These are phyloP conservation scores for Eutypella sp. DNA, from an alignment of 2,329 filamentous ascomycete genomes.

Conservation along the genomic window DNA sequence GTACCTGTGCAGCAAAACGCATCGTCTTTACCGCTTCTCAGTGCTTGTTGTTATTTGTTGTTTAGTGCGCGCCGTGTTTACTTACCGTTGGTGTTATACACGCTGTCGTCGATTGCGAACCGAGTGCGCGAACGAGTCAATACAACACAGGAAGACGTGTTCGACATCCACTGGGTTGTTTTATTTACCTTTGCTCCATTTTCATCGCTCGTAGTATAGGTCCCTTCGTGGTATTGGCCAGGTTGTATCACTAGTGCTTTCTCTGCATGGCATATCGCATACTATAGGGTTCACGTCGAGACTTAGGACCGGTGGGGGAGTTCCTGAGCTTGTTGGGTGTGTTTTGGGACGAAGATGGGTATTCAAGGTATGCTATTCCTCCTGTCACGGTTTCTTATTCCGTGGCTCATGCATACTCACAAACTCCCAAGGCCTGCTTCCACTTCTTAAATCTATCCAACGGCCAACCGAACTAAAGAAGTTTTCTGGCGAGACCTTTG, in stretches of 20 bases:
- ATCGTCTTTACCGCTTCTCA: no score
- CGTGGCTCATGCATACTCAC: conserved; percentile 16
- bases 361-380: conserved; percentile 22
- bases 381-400: neutral
- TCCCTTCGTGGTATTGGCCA: neutral
- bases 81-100: no score
- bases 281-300: conserved; percentile 1
- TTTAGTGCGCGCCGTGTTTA: no score
- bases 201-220: neutral
- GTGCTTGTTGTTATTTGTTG: no score
- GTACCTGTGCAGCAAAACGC: no score
- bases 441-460: conserved; percentile 93
- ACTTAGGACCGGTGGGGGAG: conserved; percentile 5
- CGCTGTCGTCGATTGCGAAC: no score
- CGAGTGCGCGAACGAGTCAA: no score
- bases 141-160: no score
- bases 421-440: conserved; percentile 64
- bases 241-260: neutral
- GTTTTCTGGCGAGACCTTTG: conserved; percentile 80
- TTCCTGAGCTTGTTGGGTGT: no score
- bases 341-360: conserved; percentile 18
- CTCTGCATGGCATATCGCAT: conserved; percentile 9
- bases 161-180: neutral
- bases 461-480: conserved; percentile 82
- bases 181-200: neutral